phyloP scores from a whole-genome alignment of 23 red algal species.

The Agarophyton chilense region DNA sequence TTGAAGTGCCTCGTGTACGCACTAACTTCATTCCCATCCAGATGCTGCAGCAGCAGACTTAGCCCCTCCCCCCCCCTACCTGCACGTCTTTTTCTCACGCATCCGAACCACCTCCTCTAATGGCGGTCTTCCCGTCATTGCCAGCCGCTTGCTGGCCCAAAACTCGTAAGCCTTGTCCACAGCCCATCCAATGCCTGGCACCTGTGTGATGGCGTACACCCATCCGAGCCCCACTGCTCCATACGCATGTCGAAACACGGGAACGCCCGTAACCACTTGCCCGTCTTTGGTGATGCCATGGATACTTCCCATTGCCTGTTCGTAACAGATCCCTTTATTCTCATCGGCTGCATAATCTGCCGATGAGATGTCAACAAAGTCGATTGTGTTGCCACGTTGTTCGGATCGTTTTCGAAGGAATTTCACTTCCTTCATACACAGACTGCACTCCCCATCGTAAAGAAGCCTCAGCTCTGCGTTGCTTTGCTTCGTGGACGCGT shows the following conservation, averaged over 20 bases:
- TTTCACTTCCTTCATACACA: slow-evolving; percentile 74
- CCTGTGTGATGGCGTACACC: slow-evolving; percentile 69
- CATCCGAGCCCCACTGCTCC: slow-evolving; percentile 83
- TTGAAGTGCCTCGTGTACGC: too few relatives aligned
- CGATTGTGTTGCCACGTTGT: slow-evolving; percentile 22
- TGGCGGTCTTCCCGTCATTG: slow-evolving; percentile 55
- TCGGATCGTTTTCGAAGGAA: slow-evolving; percentile 68
- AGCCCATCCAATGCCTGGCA: slow-evolving; percentile 35
- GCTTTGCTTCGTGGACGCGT: too few relatives aligned
- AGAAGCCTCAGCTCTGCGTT: slow-evolving; percentile 65
- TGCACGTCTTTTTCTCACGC: slow-evolving; percentile 1
- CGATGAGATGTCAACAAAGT: slow-evolving; percentile 86
- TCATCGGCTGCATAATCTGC: slow-evolving; percentile 30
- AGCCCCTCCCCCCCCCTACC: too few relatives aligned
- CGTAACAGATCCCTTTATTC: slow-evolving; percentile 59
- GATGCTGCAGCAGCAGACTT: too few relatives aligned
- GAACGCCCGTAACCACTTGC: slow-evolving; percentile 57
- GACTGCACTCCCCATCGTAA: slow-evolving; percentile 88
- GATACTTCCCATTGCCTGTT: slow-evolving; percentile 80
- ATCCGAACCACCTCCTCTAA: slow-evolving; percentile 37
- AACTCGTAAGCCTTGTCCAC: slow-evolving; percentile 67
- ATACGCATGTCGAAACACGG: slow-evolving; percentile 81
- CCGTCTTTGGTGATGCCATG: slow-evolving; percentile 83
- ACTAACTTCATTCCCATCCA: too few relatives aligned
- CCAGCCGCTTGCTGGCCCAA: slow-evolving; percentile 76